Conservation (phyloP, 1,139 yeast species). For the Kodamaea anthophila region DNA sequence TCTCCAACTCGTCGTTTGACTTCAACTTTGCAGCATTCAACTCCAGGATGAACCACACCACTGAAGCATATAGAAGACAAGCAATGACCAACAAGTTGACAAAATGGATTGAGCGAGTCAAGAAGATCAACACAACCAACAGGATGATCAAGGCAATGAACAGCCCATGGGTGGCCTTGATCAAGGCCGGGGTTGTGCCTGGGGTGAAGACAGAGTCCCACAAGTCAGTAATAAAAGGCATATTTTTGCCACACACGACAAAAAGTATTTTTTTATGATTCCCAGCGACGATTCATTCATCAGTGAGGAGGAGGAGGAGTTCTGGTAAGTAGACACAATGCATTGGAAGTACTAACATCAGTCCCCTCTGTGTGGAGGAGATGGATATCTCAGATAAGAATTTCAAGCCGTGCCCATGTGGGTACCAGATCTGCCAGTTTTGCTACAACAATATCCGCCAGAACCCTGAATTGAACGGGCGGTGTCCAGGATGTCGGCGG, state of each 20-base stretch:
- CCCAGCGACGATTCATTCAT: slow-evolving; percentile 46
- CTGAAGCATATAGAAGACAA: slow-evolving; percentile 63
- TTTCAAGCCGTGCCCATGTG: slow-evolving; percentile 98
- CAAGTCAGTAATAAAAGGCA: slow-evolving; percentile 55
- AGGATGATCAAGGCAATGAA: slow-evolving; percentile 51
- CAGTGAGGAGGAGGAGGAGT: slow-evolving; percentile 78
- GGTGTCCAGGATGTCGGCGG: slow-evolving; percentile 97
- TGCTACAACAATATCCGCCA: slow-evolving; percentile 95
- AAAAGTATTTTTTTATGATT: too few relatives aligned
- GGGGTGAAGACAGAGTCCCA: slow-evolving; percentile 95
- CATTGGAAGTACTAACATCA: slow-evolving; percentile 20
- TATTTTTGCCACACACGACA: too few relatives aligned
- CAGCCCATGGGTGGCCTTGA: slow-evolving; percentile 72
- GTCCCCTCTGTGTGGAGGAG: slow-evolving; percentile 96
- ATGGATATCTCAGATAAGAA: slow-evolving; percentile 94
- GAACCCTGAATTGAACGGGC: slow-evolving; percentile 90
- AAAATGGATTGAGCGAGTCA: slow-evolving; percentile 72
- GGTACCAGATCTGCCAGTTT: slow-evolving; percentile 96
- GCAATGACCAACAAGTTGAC: slow-evolving; percentile 68
- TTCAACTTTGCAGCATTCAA: slow-evolving; percentile 48
- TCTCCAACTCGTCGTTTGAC: slow-evolving; percentile 30
- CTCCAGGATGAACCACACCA: slow-evolving; percentile 85
- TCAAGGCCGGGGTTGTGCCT: slow-evolving; percentile 83
- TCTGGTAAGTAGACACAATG: slow-evolving; percentile 40
- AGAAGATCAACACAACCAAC: slow-evolving; percentile 50